Evolutionary conservation across 257 asterid species (phyloP).

Genomic region (Phtheirospermum japonicum): DNA sequence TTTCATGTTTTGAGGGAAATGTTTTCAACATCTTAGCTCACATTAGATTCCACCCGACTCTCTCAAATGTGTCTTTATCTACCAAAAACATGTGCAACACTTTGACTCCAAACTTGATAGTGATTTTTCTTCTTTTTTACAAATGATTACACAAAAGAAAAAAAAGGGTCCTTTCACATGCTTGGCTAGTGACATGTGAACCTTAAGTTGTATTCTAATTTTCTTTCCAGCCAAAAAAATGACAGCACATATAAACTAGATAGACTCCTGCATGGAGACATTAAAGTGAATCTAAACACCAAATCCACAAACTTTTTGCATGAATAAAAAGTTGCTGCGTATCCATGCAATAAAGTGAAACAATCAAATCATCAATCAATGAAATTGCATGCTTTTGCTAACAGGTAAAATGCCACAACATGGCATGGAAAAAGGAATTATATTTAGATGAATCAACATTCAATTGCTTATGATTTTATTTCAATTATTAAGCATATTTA

Average conservation of each 20-base stretch:
- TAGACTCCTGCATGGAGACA: conserved; percentile 63
- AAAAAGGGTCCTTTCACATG: conserved; percentile 31
- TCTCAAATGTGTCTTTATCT: conserved; percentile 21
- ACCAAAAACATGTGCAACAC: conserved; percentile 29
- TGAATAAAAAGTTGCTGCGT: conserved; percentile 21
- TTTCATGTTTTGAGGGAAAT: background rate
- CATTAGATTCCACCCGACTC: background rate
- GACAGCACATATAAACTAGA: conserved; percentile 28
- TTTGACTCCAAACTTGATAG: conserved; percentile 28
- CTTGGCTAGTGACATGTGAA: conserved; percentile 4
- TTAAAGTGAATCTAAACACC: conserved; percentile 28
- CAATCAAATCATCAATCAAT: conserved; percentile 9
- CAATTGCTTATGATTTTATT: no score
- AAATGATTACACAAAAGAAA: conserved; percentile 39
- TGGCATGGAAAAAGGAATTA: no score
- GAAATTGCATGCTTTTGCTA: background rate
- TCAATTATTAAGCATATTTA: no score
- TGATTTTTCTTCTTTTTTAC: conserved; percentile 21
- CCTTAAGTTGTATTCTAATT: background rate
- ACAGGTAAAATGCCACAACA: no score
- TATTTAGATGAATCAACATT: no score
- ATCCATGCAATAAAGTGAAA: conserved; percentile 31
- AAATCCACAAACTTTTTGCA: conserved; percentile 29
- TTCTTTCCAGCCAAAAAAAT: conserved; percentile 27
- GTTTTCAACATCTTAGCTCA: background rate